Evolutionary conservation across 306 rosid species (phyloP), one percentile per base, ranked within the genome.

Genomic region (Malus fusca): DNA sequence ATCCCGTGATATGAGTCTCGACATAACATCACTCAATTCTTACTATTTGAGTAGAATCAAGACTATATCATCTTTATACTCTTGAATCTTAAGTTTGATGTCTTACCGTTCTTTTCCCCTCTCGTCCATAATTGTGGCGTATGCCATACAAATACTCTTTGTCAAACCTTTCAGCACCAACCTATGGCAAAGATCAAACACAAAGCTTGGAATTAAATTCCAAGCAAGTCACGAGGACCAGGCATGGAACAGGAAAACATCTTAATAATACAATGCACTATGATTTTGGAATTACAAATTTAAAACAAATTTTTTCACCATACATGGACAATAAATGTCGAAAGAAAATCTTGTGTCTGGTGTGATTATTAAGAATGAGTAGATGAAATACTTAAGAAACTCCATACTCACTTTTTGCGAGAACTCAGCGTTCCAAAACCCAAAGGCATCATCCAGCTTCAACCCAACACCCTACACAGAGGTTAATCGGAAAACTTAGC

Each of bases 371-470:
- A 74, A 43, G 15, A 74, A 44, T 28, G 21, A 21, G 26, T 61
- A 19, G 31, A 74, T 62, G 44, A 61, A 75, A 66, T 33, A 52
- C 55, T 69, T 48, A 30, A 52, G 73, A 61, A 78, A 70, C 70
- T 66, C 58, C 77, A 62, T 33, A 13, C 77, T 80, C 77, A 90
- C 99, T 91, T 84, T 92, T 37, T 85, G 90, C 40, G 99, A 90
- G 87, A 95, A 92, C 88, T 92, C 99, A 6, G 88, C 85, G 87
- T 85, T 92, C 99, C 99, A 95, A 83, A 95, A 92, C 2, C 92
- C 92, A 86, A 95, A 91, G 40, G 99, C 92, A 75, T 95, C 99
- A 66, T 95, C 99, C 80, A 95, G 77, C 81, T 89, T 95, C 86
- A 95, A 87, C 60, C 99, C 97, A 87, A 90, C 97, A 81, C 99